Base-by-base conservation (phyloP, 192 early-diverging fungal species). In the Haplosporangium gracile region DNA sequence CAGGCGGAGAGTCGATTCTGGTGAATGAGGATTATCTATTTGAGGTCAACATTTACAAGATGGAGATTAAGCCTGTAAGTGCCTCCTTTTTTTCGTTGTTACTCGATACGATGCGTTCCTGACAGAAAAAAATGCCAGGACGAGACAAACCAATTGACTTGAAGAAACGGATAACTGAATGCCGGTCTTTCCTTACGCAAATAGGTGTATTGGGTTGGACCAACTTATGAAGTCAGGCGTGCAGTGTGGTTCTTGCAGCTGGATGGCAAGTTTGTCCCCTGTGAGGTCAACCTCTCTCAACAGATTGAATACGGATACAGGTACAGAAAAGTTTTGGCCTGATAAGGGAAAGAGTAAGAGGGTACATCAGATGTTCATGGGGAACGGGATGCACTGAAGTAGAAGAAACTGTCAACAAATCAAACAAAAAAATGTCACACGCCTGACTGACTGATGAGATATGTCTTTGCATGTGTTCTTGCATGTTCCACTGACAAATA, bases 271-370 rank as follows among this genome's bases (percentile, higher is more conserved):
- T 95, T 93, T 80, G 65, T 93, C 15, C 96, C 97, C 13, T 97
- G 97, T 87, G 95, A 97, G 73, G 96, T 95, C 68, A 97, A 95
- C 72, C 80, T 97, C 18, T 79, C 95, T 2, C 82, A 93, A 45
- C 97, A 97, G 87, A 90, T 97, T 40, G 96, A 97, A 89, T 91
- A 93, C 53, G 97, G 97, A 39, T 97, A 96, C 82, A 89, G 88
- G 93, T 85, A 85, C 10, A 13, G 7, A 2, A 32, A 32, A 11
- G 69, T 40, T 38, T 42, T 40, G 10, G 2, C 0, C 22, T 65
- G 65, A 15, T 34, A 42, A 4, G 5, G 36, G 39, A 16, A 16
- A 34, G 4, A 24, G 7, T 22, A 16, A 24, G 32, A 38, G 32
- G 9, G 29, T 29, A 65, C 13, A 32, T 65, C 29, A 9, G 60